These are phyloP conservation scores for Flaveria linearis DNA, from an alignment of 129 eudicot genomes.

Conservation along the genomic window DNA sequence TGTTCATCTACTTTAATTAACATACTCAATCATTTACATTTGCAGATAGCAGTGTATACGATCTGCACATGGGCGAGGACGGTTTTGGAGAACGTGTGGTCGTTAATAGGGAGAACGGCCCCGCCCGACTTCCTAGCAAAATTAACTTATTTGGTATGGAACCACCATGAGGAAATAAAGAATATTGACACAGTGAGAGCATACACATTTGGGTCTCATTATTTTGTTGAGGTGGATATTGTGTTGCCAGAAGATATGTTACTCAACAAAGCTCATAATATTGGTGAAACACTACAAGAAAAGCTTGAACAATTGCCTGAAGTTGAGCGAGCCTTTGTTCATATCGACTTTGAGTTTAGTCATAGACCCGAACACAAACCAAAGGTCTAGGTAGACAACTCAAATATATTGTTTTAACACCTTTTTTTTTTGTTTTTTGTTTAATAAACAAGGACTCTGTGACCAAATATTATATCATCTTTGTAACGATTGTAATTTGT, in stretches of 20 bases:
- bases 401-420: not conserved
- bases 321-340: conserved; percentile 92
- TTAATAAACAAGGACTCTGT: conserved; percentile 1
- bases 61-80: conserved; percentile 79
- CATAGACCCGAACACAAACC: conserved; percentile 86
- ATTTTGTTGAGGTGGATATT: conserved; percentile 91
- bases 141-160: conserved; percentile 89
- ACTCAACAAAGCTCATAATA: conserved; percentile 77
- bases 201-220: conserved; percentile 79
- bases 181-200: conserved; percentile 94
- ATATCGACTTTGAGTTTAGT: conserved; percentile 82
- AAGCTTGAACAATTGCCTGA: conserved; percentile 86
- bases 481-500: not conserved
- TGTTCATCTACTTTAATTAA: not conserved
- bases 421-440: not conserved
- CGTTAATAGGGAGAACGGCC: conserved; percentile 90
- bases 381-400: conserved; percentile 15
- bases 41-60: conserved; percentile 87
- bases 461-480: conserved; percentile 9
- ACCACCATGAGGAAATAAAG: conserved; percentile 80
- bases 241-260: conserved; percentile 84
- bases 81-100: conserved; percentile 71
- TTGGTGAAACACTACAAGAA: conserved; percentile 88
- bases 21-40: not conserved
- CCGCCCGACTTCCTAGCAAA: conserved; percentile 85